These are phyloP conservation scores for Teunomyces stri DNA, from an alignment of 805 yeast genomes.

Conservation along the genomic window DNA sequence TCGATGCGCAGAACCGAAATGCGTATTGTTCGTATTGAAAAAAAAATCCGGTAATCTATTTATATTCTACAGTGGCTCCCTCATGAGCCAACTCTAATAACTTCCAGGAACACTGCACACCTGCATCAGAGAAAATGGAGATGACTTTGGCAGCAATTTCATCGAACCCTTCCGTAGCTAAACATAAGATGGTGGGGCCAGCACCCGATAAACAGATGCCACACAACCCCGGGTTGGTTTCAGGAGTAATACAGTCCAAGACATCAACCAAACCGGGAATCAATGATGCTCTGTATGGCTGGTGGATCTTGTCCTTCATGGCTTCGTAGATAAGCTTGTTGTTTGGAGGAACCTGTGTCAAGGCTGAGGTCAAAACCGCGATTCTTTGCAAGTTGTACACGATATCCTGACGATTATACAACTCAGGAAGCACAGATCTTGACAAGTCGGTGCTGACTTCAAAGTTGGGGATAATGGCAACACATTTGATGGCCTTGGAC, in stretches of 20 bases:
- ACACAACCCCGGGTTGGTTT: slow-evolving; percentile 75
- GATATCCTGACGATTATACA: slow-evolving; percentile 76
- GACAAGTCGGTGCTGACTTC: slow-evolving; percentile 92
- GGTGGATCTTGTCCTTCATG: slow-evolving; percentile 96
- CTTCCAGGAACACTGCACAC: slow-evolving; percentile 77
- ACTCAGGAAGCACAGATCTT: slow-evolving; percentile 82
- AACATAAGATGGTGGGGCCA: slow-evolving; percentile 93
- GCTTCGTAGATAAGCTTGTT: slow-evolving; percentile 84
- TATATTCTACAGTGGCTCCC: slow-evolving; percentile 62
- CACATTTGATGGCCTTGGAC: slow-evolving; percentile 78
- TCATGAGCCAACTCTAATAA: slow-evolving; percentile 82
- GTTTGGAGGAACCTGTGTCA: slow-evolving; percentile 81
- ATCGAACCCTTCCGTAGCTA: slow-evolving; percentile 88
- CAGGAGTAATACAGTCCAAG: slow-evolving; percentile 75
- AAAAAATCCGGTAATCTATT: background rate
- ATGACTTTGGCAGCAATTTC: slow-evolving; percentile 76
- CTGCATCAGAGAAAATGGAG: slow-evolving; percentile 60
- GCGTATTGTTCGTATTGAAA: background rate
- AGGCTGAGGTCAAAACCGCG: slow-evolving; percentile 88
- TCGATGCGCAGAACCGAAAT: too few species aligned
- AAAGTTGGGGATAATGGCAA: slow-evolving; percentile 89
- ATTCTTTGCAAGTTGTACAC: slow-evolving; percentile 91
- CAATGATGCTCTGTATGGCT: slow-evolving; percentile 89
- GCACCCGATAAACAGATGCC: slow-evolving; percentile 98
- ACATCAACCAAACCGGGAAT: slow-evolving; percentile 91